Base-by-base conservation (phyloP, 139 green algal species). In the Chlamydomonas sphaeroides region DNA sequence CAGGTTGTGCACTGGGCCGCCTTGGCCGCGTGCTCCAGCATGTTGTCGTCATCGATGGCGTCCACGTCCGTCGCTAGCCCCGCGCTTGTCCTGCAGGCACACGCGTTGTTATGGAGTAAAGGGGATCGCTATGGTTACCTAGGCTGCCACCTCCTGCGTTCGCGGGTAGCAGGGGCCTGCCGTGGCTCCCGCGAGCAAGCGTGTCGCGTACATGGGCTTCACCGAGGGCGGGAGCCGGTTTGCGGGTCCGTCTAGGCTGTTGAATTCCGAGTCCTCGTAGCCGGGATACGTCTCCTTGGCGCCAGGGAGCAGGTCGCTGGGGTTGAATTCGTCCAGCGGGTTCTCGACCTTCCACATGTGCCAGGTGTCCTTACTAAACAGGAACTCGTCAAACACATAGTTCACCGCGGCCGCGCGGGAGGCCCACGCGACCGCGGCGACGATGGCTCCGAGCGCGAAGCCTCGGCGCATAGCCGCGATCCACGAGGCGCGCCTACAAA, bases 361-460 rank as follows among this genome's bases (percentile, higher is more conserved):
- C 77, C 77, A 84, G 18, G 77, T 75, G 33, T 75, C 77, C 36
- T 84, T 84, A n/a, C 65, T 84, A 33, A 84, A 84, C 14, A 84
- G 35, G 28, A 48, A 84, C 48, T 84, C 77, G 41, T 84, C 77
- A 56, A 76, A 84, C 0, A 84, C 65, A 42, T 84, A 84, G 49
- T 84, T 84, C 5, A 84, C 5, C 5, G 77, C 77, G 21, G 3
- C 26, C 1, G 23, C 41, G 0, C 32, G 4, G 3, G 77, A 65
- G 26, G 51, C 33, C 42, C 66, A 72, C 26, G 56, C 25, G 25
- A 21, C 38, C 23, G 45, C 7, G 38, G 11, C 38, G 1, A 72
- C n/a, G n/a, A n/a, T n/a, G n/a, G n/a, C n/a, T n/a, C n/a, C n/a
- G n/a, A n/a, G n/a, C n/a, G n/a, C n/a, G n/a, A n/a, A n/a, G n/a